Evolutionary conservation across 306 rosid species (phyloP), one percentile per base, ranked within the genome.

Genomic region (Cucurbita maxima): DNA sequence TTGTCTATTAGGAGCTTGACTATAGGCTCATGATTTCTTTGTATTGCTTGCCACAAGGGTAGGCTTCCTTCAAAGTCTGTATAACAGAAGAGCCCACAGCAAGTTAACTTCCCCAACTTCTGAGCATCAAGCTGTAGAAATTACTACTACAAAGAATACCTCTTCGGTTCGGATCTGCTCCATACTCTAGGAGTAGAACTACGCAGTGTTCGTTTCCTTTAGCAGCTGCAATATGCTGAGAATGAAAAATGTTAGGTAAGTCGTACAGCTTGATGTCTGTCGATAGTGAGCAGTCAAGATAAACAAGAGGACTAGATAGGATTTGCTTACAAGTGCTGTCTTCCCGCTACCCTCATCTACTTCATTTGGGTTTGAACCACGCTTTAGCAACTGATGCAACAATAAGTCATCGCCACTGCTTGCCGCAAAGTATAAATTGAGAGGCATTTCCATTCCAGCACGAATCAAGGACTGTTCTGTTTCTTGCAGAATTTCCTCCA

Each of bases 31-130:
- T 90, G 90, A 18, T 82, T 86, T 1, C 86, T 88, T 58, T 40
- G 77, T 38, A 90, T 79, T 15, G 97, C 95, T 55, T 94, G 96
- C 96, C 96, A 94, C 4, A 94, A 54, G 56, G 98, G 86, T 40
- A 86, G 88, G 81, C 36, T 89, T n/a, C 94, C 97, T 10, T 87
- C 94, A 0, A 85, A 81, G 80, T 93, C 98, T 93, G 87, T 55
- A 57, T 57, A 43, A 68, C 37, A 45, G 2, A 47, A 12, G 68
- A 47, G 18, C 43, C 43, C 43, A 22, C 22, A 68, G 4, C 11
- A 48, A 45, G 25, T 68, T 45, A 14, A 22, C 38, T 45, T 20
- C 53, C 73, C 53, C 11, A 11, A 44, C 41, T 20, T 47, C 25
- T 25, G 14, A 8, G n/a, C 50, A 68, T 45, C 58, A 22, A 14